Conservation (phyloP, 2,329 filamentous ascomycete species). For the Apiospora phragmitis region DNA sequence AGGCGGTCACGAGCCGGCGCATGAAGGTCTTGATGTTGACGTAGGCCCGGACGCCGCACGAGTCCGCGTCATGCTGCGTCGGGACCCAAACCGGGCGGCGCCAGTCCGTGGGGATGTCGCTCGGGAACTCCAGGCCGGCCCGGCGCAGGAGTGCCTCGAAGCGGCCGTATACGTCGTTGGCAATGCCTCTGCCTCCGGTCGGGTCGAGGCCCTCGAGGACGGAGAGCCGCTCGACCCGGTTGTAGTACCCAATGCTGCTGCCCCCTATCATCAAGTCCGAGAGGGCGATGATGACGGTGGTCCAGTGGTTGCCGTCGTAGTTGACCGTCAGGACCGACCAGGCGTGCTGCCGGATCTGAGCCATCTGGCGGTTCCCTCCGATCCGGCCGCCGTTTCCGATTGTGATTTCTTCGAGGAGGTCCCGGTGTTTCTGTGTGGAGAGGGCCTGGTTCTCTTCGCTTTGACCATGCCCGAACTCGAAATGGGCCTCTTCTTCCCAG, state of each 20-base stretch:
- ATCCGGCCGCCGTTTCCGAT: no score
- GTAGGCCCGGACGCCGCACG: slow-evolving; percentile 5
- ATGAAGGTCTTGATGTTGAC: neutral
- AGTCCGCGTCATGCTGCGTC: neutral
- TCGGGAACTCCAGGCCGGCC: neutral
- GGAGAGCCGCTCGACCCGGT: neutral
- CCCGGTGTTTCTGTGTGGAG: neutral
- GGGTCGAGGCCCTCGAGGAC: neutral
- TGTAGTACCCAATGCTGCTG: neutral
- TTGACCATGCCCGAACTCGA: neutral
- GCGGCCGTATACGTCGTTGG: neutral
- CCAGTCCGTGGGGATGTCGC: neutral
- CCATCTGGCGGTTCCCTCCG: neutral
- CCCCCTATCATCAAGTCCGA: neutral
- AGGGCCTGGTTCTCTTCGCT: no score
- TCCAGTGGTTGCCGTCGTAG: neutral
- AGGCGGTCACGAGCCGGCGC: neutral
- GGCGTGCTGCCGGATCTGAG: neutral
- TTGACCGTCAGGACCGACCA: neutral
- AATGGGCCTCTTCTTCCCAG: neutral
- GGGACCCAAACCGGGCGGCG: neutral
- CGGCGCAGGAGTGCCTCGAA: neutral
- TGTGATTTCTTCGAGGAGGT: neutral
- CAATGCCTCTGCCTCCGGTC: neutral
- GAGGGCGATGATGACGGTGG: neutral